Percentiles rank a stretch among this genome's conserved stretches.
Conservation (phyloP, 805 yeast species). For the Wickerhamomyces tratensis region DNA sequence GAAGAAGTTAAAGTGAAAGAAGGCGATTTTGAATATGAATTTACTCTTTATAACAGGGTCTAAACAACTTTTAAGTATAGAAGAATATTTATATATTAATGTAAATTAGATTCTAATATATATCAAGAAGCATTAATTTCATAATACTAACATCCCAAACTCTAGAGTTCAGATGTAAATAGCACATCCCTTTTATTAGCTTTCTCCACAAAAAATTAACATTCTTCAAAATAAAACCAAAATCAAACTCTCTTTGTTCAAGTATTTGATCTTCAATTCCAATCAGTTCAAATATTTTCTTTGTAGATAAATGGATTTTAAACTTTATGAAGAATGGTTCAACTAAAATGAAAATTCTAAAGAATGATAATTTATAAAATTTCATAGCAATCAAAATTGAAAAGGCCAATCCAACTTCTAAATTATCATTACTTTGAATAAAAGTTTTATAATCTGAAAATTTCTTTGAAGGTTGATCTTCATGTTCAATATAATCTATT, state of each 20-base stretch:
- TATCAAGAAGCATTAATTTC: too few species aligned
- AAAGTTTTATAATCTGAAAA: too few species aligned
- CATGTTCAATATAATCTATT: background rate
- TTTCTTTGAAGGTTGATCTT: too few species aligned
- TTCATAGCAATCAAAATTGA: background rate
- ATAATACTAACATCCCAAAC: too few species aligned
- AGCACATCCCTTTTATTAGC: background rate
- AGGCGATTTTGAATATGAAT: slow-evolving; percentile 45
- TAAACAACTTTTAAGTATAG: background rate
- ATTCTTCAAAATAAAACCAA: slow-evolving; percentile 2
- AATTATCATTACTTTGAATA: background rate
- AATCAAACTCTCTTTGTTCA: slow-evolving; percentile 5
- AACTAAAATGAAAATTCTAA: too few species aligned
- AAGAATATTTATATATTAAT: too few species aligned
- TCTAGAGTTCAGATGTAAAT: too few species aligned
- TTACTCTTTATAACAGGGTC: slow-evolving; percentile 47
- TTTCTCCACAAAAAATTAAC: background rate
- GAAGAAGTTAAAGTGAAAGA: slow-evolving; percentile 25
- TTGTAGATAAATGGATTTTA: too few species aligned
- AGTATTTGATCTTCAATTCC: slow-evolving; percentile 4
- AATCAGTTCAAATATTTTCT: background rate
- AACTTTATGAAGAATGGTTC: background rate
- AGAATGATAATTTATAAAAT: background rate
- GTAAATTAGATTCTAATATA: too few species aligned
- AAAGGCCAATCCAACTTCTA: background rate